Evolutionary conservation across 129 eudicot genomes (phyloP).

Genomic region (Arctium lappa): DNA sequence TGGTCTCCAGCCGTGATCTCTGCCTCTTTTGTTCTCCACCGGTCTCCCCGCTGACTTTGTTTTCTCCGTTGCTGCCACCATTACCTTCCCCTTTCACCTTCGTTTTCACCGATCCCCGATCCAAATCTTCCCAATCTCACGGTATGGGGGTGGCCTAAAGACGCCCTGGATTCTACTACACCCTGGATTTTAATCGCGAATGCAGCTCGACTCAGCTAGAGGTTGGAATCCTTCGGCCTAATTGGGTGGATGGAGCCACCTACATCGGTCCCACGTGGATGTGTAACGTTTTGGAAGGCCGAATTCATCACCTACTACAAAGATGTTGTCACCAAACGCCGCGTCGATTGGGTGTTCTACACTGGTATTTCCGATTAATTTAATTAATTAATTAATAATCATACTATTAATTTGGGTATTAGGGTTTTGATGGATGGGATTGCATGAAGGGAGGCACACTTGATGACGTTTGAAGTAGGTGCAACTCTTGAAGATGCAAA

Average conservation of each 20-base stretch:
- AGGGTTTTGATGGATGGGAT: too few species aligned
- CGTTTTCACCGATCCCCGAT: too few species aligned
- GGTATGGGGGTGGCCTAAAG: too few species aligned
- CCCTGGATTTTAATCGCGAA: constrained; percentile 15
- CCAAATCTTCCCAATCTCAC: too few species aligned
- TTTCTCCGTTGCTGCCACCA: too few species aligned
- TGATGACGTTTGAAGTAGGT: constrained; percentile 89
- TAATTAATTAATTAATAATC: too few species aligned
- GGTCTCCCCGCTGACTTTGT: too few species aligned
- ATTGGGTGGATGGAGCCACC: constrained; percentile 79
- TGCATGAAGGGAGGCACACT: too few species aligned
- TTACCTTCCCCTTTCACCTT: too few species aligned
- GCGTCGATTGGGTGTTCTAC: constrained; percentile 79
- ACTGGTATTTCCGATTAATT: constrained; percentile 35
- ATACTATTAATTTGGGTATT: background rate
- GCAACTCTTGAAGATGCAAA: constrained; percentile 76
- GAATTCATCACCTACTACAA: constrained; percentile 80
- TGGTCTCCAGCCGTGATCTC: too few species aligned
- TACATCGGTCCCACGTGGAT: constrained; percentile 53
- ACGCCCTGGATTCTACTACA: constrained; percentile 42
- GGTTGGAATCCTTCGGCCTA: constrained; percentile 77
- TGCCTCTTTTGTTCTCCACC: too few species aligned
- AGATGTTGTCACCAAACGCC: constrained; percentile 62
- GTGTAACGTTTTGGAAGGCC: constrained; percentile 76
- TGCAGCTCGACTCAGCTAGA: constrained; percentile 36